These are phyloP conservation scores for Fusarium nygamai DNA, from an alignment of 2,329 filamentous ascomycete species.

Conservation along the genomic window DNA sequence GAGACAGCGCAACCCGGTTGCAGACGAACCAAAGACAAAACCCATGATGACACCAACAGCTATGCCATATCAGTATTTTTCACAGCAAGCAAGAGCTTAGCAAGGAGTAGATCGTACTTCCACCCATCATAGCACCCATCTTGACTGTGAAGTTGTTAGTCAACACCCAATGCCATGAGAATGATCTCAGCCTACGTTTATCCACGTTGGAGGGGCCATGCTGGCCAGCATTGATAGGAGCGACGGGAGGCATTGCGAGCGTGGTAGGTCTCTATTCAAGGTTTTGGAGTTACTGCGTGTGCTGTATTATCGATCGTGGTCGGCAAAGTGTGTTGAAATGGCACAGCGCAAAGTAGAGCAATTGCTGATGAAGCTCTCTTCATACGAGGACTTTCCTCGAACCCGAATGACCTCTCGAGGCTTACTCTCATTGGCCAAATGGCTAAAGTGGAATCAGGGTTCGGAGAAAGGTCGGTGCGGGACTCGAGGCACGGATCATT, in stretches of 20 bases:
- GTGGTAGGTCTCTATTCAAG: not conserved
- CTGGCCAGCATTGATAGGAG: conserved; percentile 52
- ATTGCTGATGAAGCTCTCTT: conserved; percentile 35
- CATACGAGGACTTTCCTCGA: conserved; percentile 23
- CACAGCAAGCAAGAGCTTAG: not conserved
- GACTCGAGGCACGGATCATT: conserved; percentile 18
- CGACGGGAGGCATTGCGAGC: conserved; percentile 54
- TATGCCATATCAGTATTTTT: conserved; percentile 55
- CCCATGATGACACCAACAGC: conserved; percentile 96
- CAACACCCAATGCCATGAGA: conserved; percentile 8
- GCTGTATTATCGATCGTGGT: not conserved
- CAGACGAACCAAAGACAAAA: conserved; percentile 86
- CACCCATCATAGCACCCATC: conserved; percentile 99
- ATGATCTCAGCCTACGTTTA: conserved; percentile 57
- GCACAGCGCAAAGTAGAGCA: conserved; percentile 12
- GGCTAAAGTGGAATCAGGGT: not conserved
- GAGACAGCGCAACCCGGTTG: not conserved
- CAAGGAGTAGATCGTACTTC: conserved; percentile 73
- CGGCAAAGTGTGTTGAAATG: not conserved
- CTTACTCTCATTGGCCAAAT: conserved; percentile 41
- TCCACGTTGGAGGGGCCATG: conserved; percentile 63
- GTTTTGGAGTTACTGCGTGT: not conserved
- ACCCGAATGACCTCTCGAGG: conserved; percentile 21
- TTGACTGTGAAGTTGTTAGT: conserved; percentile 60
- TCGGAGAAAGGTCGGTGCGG: conserved; percentile 45